Evolutionary conservation across 1,139 yeast genomes (phyloP).

Genomic region (Blastobotrys illinoisensis): DNA sequence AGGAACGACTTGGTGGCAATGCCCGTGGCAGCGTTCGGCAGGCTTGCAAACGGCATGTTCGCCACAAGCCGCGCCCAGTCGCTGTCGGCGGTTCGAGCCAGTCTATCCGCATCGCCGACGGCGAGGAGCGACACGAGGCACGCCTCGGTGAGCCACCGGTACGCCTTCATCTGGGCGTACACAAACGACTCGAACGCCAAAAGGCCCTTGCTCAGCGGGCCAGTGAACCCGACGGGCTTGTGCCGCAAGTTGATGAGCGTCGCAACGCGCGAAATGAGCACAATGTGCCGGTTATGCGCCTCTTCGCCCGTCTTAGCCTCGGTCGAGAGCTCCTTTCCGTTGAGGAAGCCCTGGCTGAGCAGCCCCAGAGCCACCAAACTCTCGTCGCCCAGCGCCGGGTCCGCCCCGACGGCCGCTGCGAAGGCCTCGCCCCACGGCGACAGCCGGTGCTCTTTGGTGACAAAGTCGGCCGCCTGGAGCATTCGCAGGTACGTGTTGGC

Average conservation of each 20-base stretch:
- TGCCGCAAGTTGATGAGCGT: constrained; percentile 51
- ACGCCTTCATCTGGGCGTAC: constrained; percentile 45
- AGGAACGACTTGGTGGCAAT: constrained; percentile 36
- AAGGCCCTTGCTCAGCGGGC: constrained; percentile 63
- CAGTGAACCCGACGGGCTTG: constrained; percentile 56
- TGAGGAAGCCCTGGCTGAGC: constrained; percentile 26
- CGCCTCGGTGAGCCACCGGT: constrained; percentile 54
- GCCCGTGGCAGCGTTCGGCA: constrained; percentile 40
- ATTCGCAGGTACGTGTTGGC: constrained; percentile 53
- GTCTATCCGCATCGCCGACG: constrained; percentile 47
- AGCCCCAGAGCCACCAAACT: constrained; percentile 27
- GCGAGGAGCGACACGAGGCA: constrained; percentile 48
- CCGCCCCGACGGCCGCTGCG: constrained; percentile 29
- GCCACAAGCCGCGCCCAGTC: constrained; percentile 57
- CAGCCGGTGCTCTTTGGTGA: constrained; percentile 41
- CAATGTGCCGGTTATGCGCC: constrained; percentile 36
- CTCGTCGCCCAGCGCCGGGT: constrained; percentile 28
- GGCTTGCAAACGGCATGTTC: constrained; percentile 56
- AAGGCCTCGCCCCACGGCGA: constrained; percentile 57
- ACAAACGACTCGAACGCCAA: constrained; percentile 64
- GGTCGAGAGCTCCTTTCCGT: constrained; percentile 15
- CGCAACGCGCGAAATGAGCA: constrained; percentile 54
- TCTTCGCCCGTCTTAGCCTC: constrained; percentile 5
- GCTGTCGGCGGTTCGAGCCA: constrained; percentile 35
- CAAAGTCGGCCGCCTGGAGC: constrained; percentile 51